These are phyloP conservation scores for Caloboletus firmus DNA, from an alignment of 1,284 basidiomycete species.

Conservation along the genomic window DNA sequence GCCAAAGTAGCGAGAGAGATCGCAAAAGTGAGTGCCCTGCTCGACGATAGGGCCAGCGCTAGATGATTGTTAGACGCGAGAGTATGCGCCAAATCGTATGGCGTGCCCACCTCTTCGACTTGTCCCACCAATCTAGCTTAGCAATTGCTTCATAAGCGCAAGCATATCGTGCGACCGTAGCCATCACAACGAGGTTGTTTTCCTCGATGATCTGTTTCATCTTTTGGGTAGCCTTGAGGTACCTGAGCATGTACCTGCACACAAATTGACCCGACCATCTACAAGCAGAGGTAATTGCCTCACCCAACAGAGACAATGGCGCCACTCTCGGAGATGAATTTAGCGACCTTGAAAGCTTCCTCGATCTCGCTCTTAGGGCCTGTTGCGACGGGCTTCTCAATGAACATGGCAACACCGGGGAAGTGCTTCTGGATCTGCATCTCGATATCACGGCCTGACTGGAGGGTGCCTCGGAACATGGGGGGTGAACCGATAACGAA, in stretches of 20 bases:
- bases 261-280: slow-evolving; percentile 7
- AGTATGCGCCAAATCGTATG: neutral
- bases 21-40: slow-evolving; percentile 92
- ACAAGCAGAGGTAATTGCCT: slow-evolving; percentile 8
- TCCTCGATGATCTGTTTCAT: slow-evolving; percentile 98
- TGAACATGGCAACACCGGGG: slow-evolving; percentile 88
- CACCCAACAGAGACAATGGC: slow-evolving; percentile 91
- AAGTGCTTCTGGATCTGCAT: slow-evolving; percentile 87
- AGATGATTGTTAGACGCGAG: slow-evolving; percentile 4
- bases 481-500: slow-evolving; percentile 93
- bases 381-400: slow-evolving; percentile 94
- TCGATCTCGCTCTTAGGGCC: slow-evolving; percentile 72
- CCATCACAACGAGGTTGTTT: slow-evolving; percentile 96
- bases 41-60: slow-evolving; percentile 92
- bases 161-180: slow-evolving; percentile 93
- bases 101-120: slow-evolving; percentile 75
- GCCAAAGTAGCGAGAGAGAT: slow-evolving; percentile 95
- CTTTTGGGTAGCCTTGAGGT: slow-evolving; percentile 93
- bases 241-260: slow-evolving; percentile 84
- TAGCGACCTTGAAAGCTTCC: slow-evolving; percentile 66
- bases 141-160: slow-evolving; percentile 90
- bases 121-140: slow-evolving; percentile 98
- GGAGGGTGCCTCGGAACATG: slow-evolving; percentile 84
- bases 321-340: slow-evolving; percentile 63
- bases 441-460: slow-evolving; percentile 86